Conservation (phyloP, 176 grass and related monocot species). For the Tuctoria greenei region DNA sequence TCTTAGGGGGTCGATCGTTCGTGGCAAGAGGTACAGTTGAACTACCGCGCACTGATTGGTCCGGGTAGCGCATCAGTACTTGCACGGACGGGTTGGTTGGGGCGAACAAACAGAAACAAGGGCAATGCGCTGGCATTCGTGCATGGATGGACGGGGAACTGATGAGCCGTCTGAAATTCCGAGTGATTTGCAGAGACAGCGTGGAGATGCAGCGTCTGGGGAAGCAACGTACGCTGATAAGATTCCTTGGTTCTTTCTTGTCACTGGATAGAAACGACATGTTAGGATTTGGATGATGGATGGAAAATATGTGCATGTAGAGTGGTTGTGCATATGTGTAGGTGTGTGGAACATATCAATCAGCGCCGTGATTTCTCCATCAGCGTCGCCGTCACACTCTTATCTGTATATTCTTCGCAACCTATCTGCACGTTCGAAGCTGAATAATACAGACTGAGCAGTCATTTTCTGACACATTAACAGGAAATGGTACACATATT, state of each 20-base stretch:
- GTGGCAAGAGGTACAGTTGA: constrained; percentile 24
- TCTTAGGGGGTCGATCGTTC: constrained; percentile 1
- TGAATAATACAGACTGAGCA: too few species aligned
- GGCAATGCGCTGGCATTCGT: constrained; percentile 50
- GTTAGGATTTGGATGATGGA: not conserved
- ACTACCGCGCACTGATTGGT: constrained; percentile 31
- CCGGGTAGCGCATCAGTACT: constrained; percentile 12
- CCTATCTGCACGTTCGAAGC: not conserved
- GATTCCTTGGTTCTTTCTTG: not conserved
- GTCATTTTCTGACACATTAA: too few species aligned
- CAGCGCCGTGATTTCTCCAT: not conserved
- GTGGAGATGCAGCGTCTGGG: constrained; percentile 6
- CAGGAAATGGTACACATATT: too few species aligned
- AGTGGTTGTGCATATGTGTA: too few species aligned
- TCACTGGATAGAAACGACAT: constrained; percentile 1
- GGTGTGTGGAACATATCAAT: not conserved
- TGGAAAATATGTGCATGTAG: constrained; percentile 20
- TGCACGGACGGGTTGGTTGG: constrained; percentile 27
- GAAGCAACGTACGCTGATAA: not conserved
- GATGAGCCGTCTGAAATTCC: not conserved
- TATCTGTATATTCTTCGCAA: not conserved
- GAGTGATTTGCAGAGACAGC: not conserved
- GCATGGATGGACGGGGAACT: constrained; percentile 4
- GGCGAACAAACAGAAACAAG: not conserved
- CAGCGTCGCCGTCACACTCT: not conserved